Percentiles rank a stretch among this genome's conserved stretches.
Conservation (phyloP, 495 filamentous ascomycete genomes). For the Aspergillus conjunctus region DNA sequence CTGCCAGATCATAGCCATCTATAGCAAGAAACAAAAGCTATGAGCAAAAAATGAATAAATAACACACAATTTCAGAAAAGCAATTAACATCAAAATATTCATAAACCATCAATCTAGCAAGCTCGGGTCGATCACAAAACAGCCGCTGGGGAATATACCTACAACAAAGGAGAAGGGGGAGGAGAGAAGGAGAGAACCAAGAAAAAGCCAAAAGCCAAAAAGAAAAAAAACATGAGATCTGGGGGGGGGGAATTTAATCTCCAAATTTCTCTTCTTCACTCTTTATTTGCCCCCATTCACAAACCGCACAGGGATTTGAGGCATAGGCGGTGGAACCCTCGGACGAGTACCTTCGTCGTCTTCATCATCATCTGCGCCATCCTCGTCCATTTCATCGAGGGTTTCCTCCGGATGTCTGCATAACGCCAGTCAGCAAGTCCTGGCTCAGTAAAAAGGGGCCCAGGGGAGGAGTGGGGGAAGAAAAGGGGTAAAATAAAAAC, state of each 20-base stretch:
- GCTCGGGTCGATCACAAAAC: neutral
- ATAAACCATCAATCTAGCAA: slow-evolving; percentile 9
- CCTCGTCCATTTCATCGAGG: slow-evolving; percentile 56
- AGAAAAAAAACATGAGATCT: neutral
- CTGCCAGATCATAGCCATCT: too few relatives aligned
- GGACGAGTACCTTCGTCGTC: slow-evolving; percentile 24
- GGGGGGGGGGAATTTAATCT: neutral
- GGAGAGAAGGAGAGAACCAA: too few relatives aligned
- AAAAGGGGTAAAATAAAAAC: slow-evolving; percentile 26
- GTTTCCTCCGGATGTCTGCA: slow-evolving; percentile 50
- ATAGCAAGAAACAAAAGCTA: too few relatives aligned
- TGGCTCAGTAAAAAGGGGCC: neutral
- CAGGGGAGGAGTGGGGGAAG: neutral
- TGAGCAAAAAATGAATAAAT: too few relatives aligned
- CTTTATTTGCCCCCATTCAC: slow-evolving; percentile 20
- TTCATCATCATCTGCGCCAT: slow-evolving; percentile 49
- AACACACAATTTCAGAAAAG: too few relatives aligned
- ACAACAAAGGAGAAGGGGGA: slow-evolving; percentile 4
- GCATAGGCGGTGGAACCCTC: slow-evolving; percentile 35
- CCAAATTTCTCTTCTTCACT: neutral
- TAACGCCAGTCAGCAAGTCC: slow-evolving; percentile 6
- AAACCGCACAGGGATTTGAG: slow-evolving; percentile 39
- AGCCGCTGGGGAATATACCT: slow-evolving; percentile 34
- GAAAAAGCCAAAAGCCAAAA: neutral
- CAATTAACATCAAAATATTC: neutral